phyloP scores from a whole-genome alignment of 176 grass and related monocot genomes.

The Echinochloa phyllopogon region DNA sequence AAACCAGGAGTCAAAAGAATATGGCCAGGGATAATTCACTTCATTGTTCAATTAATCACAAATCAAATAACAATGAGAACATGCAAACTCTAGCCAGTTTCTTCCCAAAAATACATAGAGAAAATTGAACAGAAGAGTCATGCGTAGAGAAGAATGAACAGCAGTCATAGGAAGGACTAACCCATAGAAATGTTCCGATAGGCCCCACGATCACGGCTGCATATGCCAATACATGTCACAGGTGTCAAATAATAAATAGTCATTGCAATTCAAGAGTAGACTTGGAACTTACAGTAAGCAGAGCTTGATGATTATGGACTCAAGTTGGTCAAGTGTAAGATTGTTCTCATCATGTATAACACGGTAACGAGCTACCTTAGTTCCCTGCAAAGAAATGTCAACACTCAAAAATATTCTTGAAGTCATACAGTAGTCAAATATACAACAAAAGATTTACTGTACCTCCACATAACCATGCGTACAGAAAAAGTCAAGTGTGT shows the following conservation, averaged over 20 bases:
- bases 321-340: background rate
- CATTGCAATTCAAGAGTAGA: background rate
- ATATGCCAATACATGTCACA: too few relatives aligned
- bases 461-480: background rate
- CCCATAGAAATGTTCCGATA: too few relatives aligned
- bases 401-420: too few relatives aligned
- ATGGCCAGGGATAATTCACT: too few relatives aligned
- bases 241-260: background rate
- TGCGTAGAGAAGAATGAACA: too few relatives aligned
- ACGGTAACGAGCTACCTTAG: background rate
- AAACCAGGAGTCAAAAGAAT: too few relatives aligned
- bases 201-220: too few relatives aligned
- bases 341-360: background rate
- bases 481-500: background rate
- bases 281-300: background rate
- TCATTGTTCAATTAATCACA: too few relatives aligned
- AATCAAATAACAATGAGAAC: too few relatives aligned
- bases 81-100: too few relatives aligned
- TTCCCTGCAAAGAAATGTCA: background rate
- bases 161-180: too few relatives aligned
- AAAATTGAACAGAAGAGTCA: background rate
- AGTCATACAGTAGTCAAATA: too few relatives aligned
- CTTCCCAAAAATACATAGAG: background rate
- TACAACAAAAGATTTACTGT: background rate
- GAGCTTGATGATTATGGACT: background rate